Evolutionary conservation across 495 filamentous ascomycete species (phyloP).

Genomic region (Tuber calosporum): DNA sequence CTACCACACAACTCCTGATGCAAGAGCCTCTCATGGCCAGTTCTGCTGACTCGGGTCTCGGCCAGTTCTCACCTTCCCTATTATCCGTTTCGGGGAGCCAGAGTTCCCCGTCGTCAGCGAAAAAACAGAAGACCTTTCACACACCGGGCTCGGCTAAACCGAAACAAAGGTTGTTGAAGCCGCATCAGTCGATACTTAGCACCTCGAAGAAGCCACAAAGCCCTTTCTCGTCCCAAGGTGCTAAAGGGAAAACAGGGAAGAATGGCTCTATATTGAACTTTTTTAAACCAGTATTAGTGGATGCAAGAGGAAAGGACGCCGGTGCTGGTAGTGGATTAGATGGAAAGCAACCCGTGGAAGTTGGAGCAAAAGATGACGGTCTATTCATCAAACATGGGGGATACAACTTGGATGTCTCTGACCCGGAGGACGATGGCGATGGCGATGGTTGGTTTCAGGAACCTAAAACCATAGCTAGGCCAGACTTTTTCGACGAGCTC

Average conservation of each 20-base stretch:
- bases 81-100: not conserved
- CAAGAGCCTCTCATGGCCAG: not conserved
- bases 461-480: not conserved
- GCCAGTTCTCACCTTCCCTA: not conserved
- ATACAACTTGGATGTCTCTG: constrained; percentile 38
- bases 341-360: not conserved
- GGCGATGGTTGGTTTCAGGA: not conserved
- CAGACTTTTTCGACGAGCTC: not conserved
- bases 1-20: not conserved
- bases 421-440: constrained; percentile 33
- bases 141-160: constrained; percentile 17
- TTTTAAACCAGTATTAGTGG: constrained; percentile 30
- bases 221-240: constrained; percentile 18
- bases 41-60: not conserved
- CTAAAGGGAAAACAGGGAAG: constrained; percentile 14
- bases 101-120: constrained; percentile 29
- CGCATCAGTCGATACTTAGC: constrained; percentile 15
- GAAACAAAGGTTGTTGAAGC: constrained; percentile 26
- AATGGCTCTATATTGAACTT: constrained; percentile 37
- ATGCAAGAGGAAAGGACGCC: not conserved
- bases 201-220: constrained; percentile 3
- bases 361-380: constrained; percentile 16
- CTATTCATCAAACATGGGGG: constrained; percentile 31
- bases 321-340: not conserved
- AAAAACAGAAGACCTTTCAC: constrained; percentile 30